A percentile compares a stretch with the other conserved stretches of the same genome.
These are phyloP conservation scores for Collybia nuda DNA, from an alignment of 768 basidiomycete species.

Conservation along the genomic window DNA sequence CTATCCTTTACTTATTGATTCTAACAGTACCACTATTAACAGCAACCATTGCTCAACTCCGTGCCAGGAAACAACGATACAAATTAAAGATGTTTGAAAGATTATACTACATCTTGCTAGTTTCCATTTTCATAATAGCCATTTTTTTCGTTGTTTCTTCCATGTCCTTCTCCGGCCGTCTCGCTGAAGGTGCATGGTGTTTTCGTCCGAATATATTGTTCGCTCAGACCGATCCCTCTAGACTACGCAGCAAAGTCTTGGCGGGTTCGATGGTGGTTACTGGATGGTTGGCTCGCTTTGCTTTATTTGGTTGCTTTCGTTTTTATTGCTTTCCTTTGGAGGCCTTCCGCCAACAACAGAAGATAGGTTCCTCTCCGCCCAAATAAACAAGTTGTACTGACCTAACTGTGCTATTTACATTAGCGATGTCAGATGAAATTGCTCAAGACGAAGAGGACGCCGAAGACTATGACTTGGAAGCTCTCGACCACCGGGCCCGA, in stretches of 20 bases:
- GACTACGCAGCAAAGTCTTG: constrained; percentile 93
- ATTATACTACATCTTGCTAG: constrained; percentile 82
- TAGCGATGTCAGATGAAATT: constrained; percentile 95
- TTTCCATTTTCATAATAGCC: constrained; percentile 77
- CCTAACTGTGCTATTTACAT: constrained; percentile 45
- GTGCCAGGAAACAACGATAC: constrained; percentile 81
- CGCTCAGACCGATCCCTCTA: constrained; percentile 23
- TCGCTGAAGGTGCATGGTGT: constrained; percentile 72
- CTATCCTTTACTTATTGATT: neutral
- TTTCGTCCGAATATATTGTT: constrained; percentile 6
- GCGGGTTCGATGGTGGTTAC: constrained; percentile 91
- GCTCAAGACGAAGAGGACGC: constrained; percentile 95
- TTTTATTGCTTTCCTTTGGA: constrained; percentile 88
- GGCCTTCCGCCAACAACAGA: constrained; percentile 87
- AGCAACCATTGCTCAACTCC: constrained; percentile 89
- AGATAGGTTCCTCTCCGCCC: constrained; percentile 53
- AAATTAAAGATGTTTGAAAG: constrained; percentile 88
- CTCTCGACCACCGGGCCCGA: constrained; percentile 57
- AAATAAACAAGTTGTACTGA: constrained; percentile 15
- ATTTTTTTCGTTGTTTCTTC: constrained; percentile 94
- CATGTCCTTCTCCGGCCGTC: constrained; percentile 85
- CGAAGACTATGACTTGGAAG: constrained; percentile 87
- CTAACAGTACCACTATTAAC: constrained; percentile 5
- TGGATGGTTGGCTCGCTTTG: constrained; percentile 92
- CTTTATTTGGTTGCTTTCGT: constrained; percentile 83